Evolutionary conservation across 2,329 filamentous ascomycete species (phyloP).

Genomic region (Scytalidium sp.): DNA sequence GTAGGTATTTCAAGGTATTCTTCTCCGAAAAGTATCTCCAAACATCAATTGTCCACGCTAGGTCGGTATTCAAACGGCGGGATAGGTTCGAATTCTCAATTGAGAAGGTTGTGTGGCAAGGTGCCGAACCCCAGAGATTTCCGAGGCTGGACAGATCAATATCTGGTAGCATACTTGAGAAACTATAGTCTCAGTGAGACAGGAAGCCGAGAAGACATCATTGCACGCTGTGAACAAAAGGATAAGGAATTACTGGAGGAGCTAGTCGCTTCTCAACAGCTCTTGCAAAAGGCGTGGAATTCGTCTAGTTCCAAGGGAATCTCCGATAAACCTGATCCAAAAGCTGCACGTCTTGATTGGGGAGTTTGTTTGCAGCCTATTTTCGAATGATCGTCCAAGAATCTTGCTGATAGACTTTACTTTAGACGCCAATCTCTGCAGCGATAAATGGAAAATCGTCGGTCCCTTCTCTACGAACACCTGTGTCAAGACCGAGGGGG

Average conservation of each 20-base stretch:
- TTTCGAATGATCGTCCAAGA: background rate
- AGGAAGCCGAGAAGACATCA: background rate
- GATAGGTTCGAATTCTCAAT: background rate
- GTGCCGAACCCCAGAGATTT: slow-evolving; percentile 8
- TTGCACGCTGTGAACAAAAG: background rate
- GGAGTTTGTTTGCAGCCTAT: background rate
- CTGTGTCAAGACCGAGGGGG: background rate
- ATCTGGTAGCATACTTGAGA: background rate
- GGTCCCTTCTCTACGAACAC: slow-evolving; percentile 5
- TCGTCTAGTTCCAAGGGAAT: background rate
- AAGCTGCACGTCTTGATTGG: background rate
- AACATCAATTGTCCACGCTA: background rate
- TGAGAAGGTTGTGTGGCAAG: slow-evolving; percentile 9
- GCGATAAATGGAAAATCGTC: slow-evolving; percentile 7
- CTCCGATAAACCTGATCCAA: background rate
- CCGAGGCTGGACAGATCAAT: background rate
- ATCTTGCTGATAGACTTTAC: background rate
- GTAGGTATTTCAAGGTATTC: background rate
- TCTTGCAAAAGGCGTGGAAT: background rate
- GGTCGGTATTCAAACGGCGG: background rate
- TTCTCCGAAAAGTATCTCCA: background rate
- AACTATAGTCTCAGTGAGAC: background rate
- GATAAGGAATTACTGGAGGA: background rate
- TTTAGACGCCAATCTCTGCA: slow-evolving; percentile 1
- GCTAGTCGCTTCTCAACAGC: background rate